Conservation (phyloP, 2,329 filamentous ascomycete species). For the Paecilomyces sp. region DNA sequence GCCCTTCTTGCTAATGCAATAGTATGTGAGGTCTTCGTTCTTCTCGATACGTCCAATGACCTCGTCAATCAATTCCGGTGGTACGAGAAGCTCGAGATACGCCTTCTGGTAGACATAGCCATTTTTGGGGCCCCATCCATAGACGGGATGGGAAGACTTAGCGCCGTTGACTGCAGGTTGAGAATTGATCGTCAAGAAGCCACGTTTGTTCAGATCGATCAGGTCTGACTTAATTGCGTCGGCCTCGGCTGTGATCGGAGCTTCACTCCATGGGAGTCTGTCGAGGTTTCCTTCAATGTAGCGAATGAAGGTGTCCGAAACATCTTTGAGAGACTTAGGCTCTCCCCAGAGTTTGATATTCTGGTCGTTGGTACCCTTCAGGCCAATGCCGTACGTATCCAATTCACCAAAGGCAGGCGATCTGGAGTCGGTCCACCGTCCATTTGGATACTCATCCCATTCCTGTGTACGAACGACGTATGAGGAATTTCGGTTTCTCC, state of each 20-base stretch:
- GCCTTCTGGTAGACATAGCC: conserved; percentile 98
- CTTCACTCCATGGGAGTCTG: conserved; percentile 88
- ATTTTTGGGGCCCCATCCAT: conserved; percentile 91
- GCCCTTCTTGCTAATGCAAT: conserved; percentile 80
- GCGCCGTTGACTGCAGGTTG: conserved; percentile 90
- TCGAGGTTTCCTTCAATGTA: conserved; percentile 78
- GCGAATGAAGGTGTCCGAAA: conserved; percentile 74
- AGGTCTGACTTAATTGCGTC: conserved; percentile 70
- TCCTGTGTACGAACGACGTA: conserved; percentile 94
- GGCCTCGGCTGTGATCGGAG: conserved; percentile 75
- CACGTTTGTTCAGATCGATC: conserved; percentile 74
- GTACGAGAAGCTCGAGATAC: conserved; percentile 85
- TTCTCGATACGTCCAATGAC: conserved; percentile 70
- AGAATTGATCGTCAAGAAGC: conserved; percentile 92
- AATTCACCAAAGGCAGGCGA: conserved; percentile 95
- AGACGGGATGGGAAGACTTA: conserved; percentile 76
- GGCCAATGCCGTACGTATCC: conserved; percentile 85
- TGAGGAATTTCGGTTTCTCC: conserved; percentile 93
- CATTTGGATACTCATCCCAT: conserved; percentile 99
- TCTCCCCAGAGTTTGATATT: conserved; percentile 94
- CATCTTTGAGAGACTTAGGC: conserved; percentile 69
- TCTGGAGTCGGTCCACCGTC: conserved; percentile 93
- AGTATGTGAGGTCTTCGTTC: conserved; percentile 82
- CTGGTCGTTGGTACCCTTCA: conserved; percentile 91
- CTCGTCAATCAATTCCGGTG: conserved; percentile 69